These are phyloP conservation scores for Rhizoclosmatium globosum DNA, from an alignment of 192 early-diverging fungal genomes.

Conservation along the genomic window DNA sequence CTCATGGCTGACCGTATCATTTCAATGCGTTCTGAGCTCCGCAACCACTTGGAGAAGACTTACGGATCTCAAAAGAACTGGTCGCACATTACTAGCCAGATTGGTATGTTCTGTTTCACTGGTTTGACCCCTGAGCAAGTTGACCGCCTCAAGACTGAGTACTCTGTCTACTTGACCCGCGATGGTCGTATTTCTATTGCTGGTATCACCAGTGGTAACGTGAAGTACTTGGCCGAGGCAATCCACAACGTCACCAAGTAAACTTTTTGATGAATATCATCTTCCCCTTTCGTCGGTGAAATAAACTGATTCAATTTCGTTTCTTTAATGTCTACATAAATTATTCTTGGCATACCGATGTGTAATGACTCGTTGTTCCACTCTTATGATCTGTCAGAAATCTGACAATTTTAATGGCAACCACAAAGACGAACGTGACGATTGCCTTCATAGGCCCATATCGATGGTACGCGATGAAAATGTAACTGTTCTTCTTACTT, in stretches of 20 bases:
- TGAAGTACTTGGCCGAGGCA: conserved; percentile 94
- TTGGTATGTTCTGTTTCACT: conserved; percentile 99
- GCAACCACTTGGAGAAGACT: conserved; percentile 81
- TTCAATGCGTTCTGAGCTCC: conserved; percentile 83
- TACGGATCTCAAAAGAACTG: conserved; percentile 81
- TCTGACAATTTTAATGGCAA: too few species aligned
- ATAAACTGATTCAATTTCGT: not conserved
- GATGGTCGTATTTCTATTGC: conserved; percentile 98
- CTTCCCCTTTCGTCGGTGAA: not conserved
- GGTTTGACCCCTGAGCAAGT: conserved; percentile 91
- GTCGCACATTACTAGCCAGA: conserved; percentile 91
- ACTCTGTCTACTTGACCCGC: conserved; percentile 91
- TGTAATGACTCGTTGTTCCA: not conserved
- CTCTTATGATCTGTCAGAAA: not conserved
- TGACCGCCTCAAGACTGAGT: conserved; percentile 81
- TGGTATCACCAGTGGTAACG: conserved; percentile 92
- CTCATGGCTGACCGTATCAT: conserved; percentile 98
- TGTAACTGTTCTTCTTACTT: not conserved
- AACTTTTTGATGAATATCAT: not conserved
- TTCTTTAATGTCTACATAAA: not conserved
- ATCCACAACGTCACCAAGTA: conserved; percentile 94
- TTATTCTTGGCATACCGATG: not conserved
- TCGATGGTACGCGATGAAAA: not conserved
- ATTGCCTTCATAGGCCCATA: not conserved
- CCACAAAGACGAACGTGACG: not conserved